Percentiles rank a stretch among this genome's conserved stretches.
phyloP scores from a whole-genome alignment of 768 basidiomycete genomes.

The Lactarius sanguifluus region DNA sequence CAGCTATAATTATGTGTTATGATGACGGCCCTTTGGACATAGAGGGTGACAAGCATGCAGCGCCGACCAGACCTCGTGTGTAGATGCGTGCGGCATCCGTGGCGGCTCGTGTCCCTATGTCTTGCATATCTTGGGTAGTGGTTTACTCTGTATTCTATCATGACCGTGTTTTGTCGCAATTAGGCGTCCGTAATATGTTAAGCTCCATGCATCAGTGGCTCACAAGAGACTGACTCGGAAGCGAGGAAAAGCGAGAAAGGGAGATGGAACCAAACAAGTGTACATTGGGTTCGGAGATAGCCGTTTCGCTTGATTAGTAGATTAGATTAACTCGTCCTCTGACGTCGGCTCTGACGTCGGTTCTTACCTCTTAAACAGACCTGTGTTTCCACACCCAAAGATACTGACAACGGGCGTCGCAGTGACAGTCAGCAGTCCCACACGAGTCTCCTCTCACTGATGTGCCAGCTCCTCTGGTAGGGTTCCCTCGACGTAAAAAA shows the following conservation, averaged over 20 bases:
- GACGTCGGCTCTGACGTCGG: too few species aligned
- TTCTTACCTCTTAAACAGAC: background rate
- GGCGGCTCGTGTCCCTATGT: conserved; percentile 18
- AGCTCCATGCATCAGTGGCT: background rate
- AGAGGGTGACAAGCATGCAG: conserved; percentile 18
- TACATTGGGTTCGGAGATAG: background rate
- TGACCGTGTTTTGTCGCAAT: conserved; percentile 20
- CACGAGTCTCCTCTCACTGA: background rate
- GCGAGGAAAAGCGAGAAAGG: too few species aligned
- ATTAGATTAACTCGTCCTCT: background rate
- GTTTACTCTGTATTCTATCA: conserved; percentile 27
- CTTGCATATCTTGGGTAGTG: conserved; percentile 28
- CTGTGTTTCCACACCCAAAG: background rate
- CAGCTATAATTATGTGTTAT: conserved; percentile 28
- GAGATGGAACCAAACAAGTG: background rate
- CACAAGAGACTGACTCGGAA: background rate
- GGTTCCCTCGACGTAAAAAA: background rate
- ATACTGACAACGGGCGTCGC: background rate
- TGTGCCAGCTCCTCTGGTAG: background rate
- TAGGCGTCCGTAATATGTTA: conserved; percentile 1
- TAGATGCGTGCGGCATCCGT: conserved; percentile 5
- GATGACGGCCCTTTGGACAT: conserved; percentile 17
- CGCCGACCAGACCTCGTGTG: conserved; percentile 1
- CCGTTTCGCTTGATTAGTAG: background rate
- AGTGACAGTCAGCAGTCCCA: background rate